A percentile compares a stretch with the other conserved stretches of the same genome.
These are phyloP conservation scores for Boletus patriciae DNA, from an alignment of 768 basidiomycete genomes.

Conservation along the genomic window DNA sequence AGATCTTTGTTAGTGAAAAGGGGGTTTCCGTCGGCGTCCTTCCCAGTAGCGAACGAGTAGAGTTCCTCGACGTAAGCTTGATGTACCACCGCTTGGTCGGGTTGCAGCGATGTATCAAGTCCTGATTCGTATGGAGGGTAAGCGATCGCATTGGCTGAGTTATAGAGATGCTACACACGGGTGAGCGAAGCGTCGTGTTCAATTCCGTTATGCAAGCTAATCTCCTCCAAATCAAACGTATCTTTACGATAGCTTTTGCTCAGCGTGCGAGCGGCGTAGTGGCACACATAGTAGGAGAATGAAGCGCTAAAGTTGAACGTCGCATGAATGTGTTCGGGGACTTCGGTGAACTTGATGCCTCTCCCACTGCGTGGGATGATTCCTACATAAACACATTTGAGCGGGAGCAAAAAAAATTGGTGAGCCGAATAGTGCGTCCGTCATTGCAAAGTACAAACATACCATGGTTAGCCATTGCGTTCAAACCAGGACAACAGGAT, in stretches of 20 bases:
- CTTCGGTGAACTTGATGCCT: conserved; percentile 57
- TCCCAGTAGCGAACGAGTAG: conserved; percentile 57
- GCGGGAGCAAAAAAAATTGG: no score
- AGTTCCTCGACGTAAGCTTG: conserved; percentile 54
- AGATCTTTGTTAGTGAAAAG: conserved; percentile 61
- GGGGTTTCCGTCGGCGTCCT: conserved; percentile 44
- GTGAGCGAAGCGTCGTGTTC: conserved; percentile 29
- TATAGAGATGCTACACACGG: conserved; percentile 13
- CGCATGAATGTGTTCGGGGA: conserved; percentile 40
- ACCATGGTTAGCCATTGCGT: conserved; percentile 84
- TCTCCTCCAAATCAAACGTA: conserved; percentile 56
- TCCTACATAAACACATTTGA: conserved; percentile 19
- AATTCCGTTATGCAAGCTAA: conserved; percentile 16
- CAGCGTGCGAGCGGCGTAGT: conserved; percentile 56
- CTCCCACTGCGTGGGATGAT: conserved; percentile 61
- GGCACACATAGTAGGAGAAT: conserved; percentile 65
- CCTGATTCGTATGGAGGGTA: conserved; percentile 38
- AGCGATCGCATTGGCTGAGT: neutral
- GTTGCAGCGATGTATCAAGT: conserved; percentile 46
- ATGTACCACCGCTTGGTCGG: conserved; percentile 55
- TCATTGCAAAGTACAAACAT: conserved; percentile 45
- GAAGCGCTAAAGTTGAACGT: conserved; percentile 70
- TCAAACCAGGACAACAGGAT: conserved; percentile 69
- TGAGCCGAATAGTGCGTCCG: neutral
- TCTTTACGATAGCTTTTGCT: conserved; percentile 55